Evolutionary conservation across 2,329 filamentous ascomycete genomes (phyloP).

Genomic region (Neonectria sp.): DNA sequence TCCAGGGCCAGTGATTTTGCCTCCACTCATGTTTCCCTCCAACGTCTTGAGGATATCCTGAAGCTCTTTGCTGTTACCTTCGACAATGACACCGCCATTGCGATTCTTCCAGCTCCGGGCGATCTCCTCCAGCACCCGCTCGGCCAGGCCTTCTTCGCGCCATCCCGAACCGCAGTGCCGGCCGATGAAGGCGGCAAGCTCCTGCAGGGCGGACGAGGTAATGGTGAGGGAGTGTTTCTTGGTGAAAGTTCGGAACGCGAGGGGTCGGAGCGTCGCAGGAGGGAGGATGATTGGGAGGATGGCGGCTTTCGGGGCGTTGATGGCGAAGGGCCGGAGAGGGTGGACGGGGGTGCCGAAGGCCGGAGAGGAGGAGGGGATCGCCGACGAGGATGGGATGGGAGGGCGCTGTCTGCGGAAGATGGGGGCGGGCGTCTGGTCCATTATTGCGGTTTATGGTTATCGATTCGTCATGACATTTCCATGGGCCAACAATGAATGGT

Average conservation of each 20-base stretch:
- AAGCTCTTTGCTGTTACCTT: constrained; percentile 82
- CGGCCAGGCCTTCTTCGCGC: constrained; percentile 94
- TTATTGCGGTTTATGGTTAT: constrained; percentile 35
- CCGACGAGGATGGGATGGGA: constrained; percentile 63
- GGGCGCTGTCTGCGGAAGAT: constrained; percentile 55
- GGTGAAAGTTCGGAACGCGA: constrained; percentile 96
- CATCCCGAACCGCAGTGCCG: constrained; percentile 96
- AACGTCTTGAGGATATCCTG: constrained; percentile 87
- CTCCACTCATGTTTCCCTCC: constrained; percentile 92
- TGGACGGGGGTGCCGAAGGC: constrained; percentile 91
- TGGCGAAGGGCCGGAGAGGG: constrained; percentile 77
- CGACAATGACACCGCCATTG: constrained; percentile 91
- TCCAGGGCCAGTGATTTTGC: constrained; percentile 71
- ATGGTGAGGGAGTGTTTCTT: constrained; percentile 97
- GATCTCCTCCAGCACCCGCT: constrained; percentile 92
- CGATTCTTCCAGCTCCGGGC: constrained; percentile 93
- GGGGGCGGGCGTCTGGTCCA: constrained; percentile 58
- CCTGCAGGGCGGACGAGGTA: constrained; percentile 87
- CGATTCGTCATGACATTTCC: constrained; percentile 37
- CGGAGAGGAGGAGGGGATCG: constrained; percentile 89
- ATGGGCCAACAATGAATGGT: neutral
- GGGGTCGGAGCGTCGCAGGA: constrained; percentile 86
- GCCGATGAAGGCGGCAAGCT: constrained; percentile 90
- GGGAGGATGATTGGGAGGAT: constrained; percentile 93
- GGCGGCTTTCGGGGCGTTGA: constrained; percentile 69